Percentiles rank a stretch among this genome's conserved stretches.
These are phyloP conservation scores for Trichophyton rubrum DNA, from an alignment of 2,329 filamentous ascomycete genomes.

Conservation along the genomic window DNA sequence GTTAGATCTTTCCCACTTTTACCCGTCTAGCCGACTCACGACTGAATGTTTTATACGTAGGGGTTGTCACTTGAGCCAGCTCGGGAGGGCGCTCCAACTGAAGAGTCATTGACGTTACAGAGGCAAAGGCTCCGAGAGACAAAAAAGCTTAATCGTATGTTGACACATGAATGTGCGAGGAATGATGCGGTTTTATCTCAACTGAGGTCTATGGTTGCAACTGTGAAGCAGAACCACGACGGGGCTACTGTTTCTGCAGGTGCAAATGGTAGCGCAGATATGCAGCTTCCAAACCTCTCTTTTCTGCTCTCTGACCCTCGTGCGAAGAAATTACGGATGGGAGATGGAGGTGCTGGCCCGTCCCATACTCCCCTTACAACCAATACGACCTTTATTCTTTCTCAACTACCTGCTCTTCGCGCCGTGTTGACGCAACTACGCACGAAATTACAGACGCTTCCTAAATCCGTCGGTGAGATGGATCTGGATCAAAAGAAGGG, in stretches of 20 bases:
- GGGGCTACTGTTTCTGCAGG: conserved; percentile 12
- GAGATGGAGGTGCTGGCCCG: conserved; percentile 24
- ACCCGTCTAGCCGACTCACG: not conserved
- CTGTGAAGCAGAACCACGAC: conserved; percentile 4
- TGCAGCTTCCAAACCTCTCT: conserved; percentile 34
- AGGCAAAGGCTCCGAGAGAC: conserved; percentile 65
- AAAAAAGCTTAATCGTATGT: conserved; percentile 56
- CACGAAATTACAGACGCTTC: conserved; percentile 46
- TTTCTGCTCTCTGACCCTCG: conserved; percentile 43
- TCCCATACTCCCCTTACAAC: conserved; percentile 32
- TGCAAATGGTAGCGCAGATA: conserved; percentile 4
- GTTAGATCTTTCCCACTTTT: conserved; percentile 28
- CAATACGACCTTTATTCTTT: conserved; percentile 57
- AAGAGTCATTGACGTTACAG: conserved; percentile 58
- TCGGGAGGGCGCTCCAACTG: conserved; percentile 39
- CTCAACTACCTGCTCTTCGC: conserved; percentile 69
- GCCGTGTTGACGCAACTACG: conserved; percentile 55
- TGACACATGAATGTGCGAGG: conserved; percentile 56
- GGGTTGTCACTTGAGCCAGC: conserved; percentile 25
- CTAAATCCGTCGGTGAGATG: conserved; percentile 24
- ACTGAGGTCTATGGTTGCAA: conserved; percentile 47
- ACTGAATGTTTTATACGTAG: conserved; percentile 15
- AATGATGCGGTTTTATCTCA: conserved; percentile 60
- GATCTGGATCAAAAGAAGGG: conserved; percentile 46
- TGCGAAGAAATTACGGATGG: conserved; percentile 36